These are phyloP conservation scores for Niveomyces coronatus DNA, from an alignment of 2,329 filamentous ascomycete genomes.

Conservation along the genomic window DNA sequence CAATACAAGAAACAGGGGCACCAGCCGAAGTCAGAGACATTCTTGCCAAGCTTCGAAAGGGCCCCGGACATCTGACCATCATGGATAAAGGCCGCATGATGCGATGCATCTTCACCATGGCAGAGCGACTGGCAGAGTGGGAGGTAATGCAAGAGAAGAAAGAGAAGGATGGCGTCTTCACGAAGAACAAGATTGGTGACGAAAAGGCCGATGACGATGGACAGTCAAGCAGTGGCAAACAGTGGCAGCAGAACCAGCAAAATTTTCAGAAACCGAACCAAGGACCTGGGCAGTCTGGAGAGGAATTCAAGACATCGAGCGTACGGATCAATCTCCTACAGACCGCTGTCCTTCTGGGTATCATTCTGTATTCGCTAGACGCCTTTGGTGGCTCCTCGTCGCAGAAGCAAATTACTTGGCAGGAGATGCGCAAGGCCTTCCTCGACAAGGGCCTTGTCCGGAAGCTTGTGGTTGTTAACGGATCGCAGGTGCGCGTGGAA, in stretches of 20 bases:
- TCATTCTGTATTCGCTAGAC: constrained; percentile 44
- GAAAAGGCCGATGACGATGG: neutral
- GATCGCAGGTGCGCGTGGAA: constrained; percentile 63
- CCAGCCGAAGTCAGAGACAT: constrained; percentile 56
- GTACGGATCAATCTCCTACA: constrained; percentile 25
- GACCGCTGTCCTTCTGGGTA: constrained; percentile 30
- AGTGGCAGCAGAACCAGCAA: constrained; percentile 10
- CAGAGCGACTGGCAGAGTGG: constrained; percentile 25
- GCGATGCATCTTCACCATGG: constrained; percentile 26
- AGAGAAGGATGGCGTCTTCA: constrained; percentile 14
- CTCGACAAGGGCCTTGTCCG: constrained; percentile 93
- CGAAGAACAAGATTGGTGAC: constrained; percentile 14
- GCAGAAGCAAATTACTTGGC: constrained; percentile 82
- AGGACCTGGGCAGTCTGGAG: constrained; percentile 16
- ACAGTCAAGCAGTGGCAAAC: neutral
- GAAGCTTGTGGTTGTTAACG: constrained; percentile 74
- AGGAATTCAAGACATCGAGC: constrained; percentile 22
- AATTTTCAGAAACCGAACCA: constrained; percentile 9
- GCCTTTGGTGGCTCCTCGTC: constrained; percentile 30
- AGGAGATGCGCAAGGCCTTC: constrained; percentile 89
- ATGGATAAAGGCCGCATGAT: constrained; percentile 27
- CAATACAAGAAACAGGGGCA: constrained; percentile 58
- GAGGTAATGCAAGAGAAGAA: constrained; percentile 13
- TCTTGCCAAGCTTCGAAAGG: constrained; percentile 40
- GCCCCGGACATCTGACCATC: constrained; percentile 42